Percentiles rank a stretch among this genome's conserved stretches.
Evolutionary conservation across 257 asterid genomes (phyloP).

Genomic region (Paraleonurus japonicus): DNA sequence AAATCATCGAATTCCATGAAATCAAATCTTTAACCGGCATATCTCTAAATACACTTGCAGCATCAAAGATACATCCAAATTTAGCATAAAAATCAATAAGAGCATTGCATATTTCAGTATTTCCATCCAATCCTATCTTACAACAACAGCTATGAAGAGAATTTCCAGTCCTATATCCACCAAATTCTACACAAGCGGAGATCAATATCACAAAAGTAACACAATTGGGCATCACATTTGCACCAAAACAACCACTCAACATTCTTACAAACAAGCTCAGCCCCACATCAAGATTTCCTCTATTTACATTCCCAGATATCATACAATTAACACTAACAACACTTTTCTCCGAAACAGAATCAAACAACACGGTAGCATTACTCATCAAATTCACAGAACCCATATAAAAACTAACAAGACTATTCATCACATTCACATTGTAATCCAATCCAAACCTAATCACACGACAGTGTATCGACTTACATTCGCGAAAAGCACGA

Average conservation of each 20-base stretch:
- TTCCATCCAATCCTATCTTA: constrained; percentile 34
- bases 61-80: constrained; percentile 34
- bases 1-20: constrained; percentile 47
- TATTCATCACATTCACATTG: constrained; percentile 43
- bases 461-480: constrained; percentile 46
- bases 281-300: constrained; percentile 37
- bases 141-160: constrained; percentile 41
- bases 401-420: constrained; percentile 43
- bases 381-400: constrained; percentile 31
- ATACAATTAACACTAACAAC: constrained; percentile 44
- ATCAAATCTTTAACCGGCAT: constrained; percentile 36
- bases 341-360: constrained; percentile 32
- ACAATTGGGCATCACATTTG: constrained; percentile 37
- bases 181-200: constrained; percentile 38
- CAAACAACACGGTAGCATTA: constrained; percentile 41
- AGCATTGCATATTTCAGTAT: constrained; percentile 43
- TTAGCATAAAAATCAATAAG: constrained; percentile 45
- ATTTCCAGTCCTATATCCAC: constrained; percentile 27
- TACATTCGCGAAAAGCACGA: constrained; percentile 40
- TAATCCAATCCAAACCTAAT: constrained; percentile 43
- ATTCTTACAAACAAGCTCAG: constrained; percentile 33
- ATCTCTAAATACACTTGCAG: constrained; percentile 30
- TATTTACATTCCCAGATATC: constrained; percentile 42
- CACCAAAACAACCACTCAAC: constrained; percentile 44
- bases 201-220: constrained; percentile 41